phyloP scores from a whole-genome alignment of 108 stramenopile genomes.

The Discostella stelligeroides region DNA sequence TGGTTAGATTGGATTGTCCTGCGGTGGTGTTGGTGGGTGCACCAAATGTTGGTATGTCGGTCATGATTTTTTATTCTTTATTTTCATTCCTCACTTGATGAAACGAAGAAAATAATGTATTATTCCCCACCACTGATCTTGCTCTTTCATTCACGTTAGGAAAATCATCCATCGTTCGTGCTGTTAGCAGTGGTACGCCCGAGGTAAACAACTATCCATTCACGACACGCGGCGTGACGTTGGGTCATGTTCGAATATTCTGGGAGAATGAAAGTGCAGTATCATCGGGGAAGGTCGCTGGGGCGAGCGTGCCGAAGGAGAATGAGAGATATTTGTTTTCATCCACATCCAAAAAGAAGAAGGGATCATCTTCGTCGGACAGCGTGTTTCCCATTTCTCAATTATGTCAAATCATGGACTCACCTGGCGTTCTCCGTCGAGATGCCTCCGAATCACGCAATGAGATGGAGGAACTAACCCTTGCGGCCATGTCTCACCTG shows the following conservation, averaged over 20 bases:
- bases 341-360: background rate
- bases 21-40: constrained; percentile 95
- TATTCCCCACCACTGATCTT: no score
- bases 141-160: no score
- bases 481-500: constrained; percentile 94
- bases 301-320: constrained; percentile 38
- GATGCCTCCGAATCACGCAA: constrained; percentile 77
- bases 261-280: constrained; percentile 63
- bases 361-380: background rate
- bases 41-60: constrained; percentile 97
- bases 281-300: constrained; percentile 42
- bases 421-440: constrained; percentile 89
- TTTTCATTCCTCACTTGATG: no score
- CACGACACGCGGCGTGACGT: constrained; percentile 95
- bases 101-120: no score
- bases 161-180: constrained; percentile 90
- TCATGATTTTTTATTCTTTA: no score
- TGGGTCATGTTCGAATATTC: constrained; percentile 95
- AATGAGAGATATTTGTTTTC: no score
- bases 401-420: constrained; percentile 89
- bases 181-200: constrained; percentile 90
- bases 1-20: constrained; percentile 86
- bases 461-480: constrained; percentile 96
- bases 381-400: constrained; percentile 53
- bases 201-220: constrained; percentile 98